Evolutionary conservation across 2,329 filamentous ascomycete species (phyloP).

Genomic region (Fusarium concolor): DNA sequence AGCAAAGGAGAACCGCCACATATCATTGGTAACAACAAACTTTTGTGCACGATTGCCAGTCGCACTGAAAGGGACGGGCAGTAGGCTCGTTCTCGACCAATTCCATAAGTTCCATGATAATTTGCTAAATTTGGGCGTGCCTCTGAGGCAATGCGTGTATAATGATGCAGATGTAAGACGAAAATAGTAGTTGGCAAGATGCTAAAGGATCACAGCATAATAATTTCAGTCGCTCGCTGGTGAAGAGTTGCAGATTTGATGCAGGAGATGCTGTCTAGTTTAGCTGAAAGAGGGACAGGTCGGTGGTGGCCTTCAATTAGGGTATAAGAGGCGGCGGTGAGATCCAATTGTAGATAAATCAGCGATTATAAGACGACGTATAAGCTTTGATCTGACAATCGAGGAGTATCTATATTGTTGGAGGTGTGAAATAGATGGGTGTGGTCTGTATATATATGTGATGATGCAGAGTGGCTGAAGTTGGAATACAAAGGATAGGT

Average conservation of each 20-base stretch:
- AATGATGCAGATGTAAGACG: not conserved
- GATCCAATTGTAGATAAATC: constrained; percentile 5
- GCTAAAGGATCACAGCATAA: constrained; percentile 32
- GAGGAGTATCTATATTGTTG: constrained; percentile 3
- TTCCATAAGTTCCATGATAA: constrained; percentile 70
- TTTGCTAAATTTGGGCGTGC: constrained; percentile 8
- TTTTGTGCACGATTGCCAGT: constrained; percentile 72
- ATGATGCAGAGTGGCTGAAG: constrained; percentile 4
- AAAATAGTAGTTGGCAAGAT: constrained; percentile 7
- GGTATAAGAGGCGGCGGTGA: constrained; percentile 16
- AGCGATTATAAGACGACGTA: constrained; percentile 9
- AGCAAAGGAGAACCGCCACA: constrained; percentile 4
- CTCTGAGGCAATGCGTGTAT: constrained; percentile 1
- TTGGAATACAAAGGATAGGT: constrained; percentile 14
- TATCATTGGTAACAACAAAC: constrained; percentile 53
- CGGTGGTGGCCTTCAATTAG: constrained; percentile 17
- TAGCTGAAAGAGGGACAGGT: constrained; percentile 1
- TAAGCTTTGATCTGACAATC: constrained; percentile 1
- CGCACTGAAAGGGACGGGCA: constrained; percentile 72
- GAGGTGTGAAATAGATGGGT: constrained; percentile 1
- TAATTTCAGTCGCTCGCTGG: constrained; percentile 4
- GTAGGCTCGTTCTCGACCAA: constrained; percentile 73
- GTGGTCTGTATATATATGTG: constrained; percentile 13
- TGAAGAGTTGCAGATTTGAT: constrained; percentile 8
- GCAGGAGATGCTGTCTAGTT: not conserved